A percentile compares a stretch with the other conserved stretches of the same genome.
These are phyloP conservation scores for Setaria italica DNA, from an alignment of 202 grass and related monocot genomes.

Conservation along the genomic window DNA sequence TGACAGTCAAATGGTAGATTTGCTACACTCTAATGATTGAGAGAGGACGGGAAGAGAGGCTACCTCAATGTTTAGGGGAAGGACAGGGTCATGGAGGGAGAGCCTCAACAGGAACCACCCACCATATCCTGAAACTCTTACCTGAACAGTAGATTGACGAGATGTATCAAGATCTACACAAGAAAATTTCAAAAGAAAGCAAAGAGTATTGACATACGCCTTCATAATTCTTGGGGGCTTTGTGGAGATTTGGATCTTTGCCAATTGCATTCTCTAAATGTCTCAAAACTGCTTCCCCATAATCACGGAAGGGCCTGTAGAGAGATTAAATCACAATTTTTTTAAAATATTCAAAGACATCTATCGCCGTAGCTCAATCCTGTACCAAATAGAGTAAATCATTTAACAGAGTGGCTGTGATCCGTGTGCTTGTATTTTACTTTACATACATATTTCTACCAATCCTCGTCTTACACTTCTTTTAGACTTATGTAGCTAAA, in stretches of 20 bases:
- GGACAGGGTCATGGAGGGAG: constrained; percentile 98
- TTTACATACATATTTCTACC: too few species aligned
- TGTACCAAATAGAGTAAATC: neutral
- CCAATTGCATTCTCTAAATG: constrained; percentile 71
- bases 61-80: constrained; percentile 97
- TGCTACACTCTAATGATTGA: neutral
- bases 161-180: constrained; percentile 12
- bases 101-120: constrained; percentile 95
- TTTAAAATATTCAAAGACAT: constrained; percentile 14
- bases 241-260: constrained; percentile 64
- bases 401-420: too few species aligned
- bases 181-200: constrained; percentile 20
- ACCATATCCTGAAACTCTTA: constrained; percentile 94
- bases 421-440: too few species aligned
- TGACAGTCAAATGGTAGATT: neutral
- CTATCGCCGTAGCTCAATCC: neutral
- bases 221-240: constrained; percentile 77
- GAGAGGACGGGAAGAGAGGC: neutral
- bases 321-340: constrained; percentile 30
- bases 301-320: constrained; percentile 88
- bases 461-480: too few species aligned
- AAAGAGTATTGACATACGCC: constrained; percentile 65
- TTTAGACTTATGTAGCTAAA: neutral
- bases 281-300: constrained; percentile 85
- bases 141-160: constrained; percentile 44